Evolutionary conservation across 139 green algal genomes (phyloP).

Genomic region (Micractinium conductrix): DNA sequence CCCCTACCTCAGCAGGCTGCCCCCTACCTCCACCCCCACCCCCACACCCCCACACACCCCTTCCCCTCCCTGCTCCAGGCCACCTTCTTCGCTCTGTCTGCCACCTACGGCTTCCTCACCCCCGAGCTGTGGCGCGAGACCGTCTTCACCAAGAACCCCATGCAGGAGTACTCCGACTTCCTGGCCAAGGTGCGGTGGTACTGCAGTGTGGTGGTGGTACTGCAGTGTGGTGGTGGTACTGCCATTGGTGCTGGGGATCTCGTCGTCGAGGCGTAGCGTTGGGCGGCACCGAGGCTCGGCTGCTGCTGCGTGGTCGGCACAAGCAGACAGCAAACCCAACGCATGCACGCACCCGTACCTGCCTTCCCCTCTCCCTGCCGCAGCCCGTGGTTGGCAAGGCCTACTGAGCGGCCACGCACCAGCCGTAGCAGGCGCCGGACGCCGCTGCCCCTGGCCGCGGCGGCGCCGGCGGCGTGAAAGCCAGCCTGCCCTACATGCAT

Average conservation of each 20-base stretch:
- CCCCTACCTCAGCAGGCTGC: no score
- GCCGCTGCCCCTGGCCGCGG: conserved; percentile 1
- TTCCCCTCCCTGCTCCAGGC: conserved; percentile 31
- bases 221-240: no score
- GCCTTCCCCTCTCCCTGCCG: neutral
- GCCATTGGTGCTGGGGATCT: no score
- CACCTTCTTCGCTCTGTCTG: conserved; percentile 61
- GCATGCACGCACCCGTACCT: no score
- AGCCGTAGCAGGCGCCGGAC: neutral
- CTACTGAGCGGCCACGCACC: conserved; percentile 33
- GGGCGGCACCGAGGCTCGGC: no score
- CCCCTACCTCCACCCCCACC: no score
- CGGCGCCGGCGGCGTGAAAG: neutral
- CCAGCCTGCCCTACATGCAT: neutral
- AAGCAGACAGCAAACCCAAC: no score
- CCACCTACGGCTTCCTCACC: conserved; percentile 84
- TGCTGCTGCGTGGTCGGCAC: no score
- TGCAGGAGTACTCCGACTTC: conserved; percentile 68
- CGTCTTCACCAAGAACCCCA: conserved; percentile 89
- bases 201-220: no score
- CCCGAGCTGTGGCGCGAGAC: conserved; percentile 98
- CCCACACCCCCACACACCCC: neutral
- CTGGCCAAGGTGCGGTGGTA: no score
- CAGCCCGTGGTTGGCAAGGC: conserved; percentile 44
- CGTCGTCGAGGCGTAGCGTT: no score